phyloP scores from a whole-genome alignment of 768 basidiomycete genomes.

The Rickenella mellea region DNA sequence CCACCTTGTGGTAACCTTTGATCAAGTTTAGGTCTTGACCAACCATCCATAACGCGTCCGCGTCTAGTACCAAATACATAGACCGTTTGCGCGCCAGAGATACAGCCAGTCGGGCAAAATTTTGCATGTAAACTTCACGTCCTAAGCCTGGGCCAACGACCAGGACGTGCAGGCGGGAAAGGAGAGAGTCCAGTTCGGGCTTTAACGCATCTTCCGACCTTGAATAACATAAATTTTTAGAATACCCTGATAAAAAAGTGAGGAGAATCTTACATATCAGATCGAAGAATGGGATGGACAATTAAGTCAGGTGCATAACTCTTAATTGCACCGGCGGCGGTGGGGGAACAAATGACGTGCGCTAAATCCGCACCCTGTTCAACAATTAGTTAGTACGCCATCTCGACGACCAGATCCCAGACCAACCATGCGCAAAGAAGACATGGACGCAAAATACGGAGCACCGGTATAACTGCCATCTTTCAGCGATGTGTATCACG shows the following conservation, averaged over 20 bases:
- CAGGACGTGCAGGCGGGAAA: conserved; percentile 84
- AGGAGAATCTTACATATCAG: conserved; percentile 43
- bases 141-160: conserved; percentile 94
- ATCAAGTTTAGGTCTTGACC: conserved; percentile 67
- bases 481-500: background rate
- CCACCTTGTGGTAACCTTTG: conserved; percentile 75
- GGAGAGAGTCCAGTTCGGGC: conserved; percentile 50
- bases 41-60: conserved; percentile 82
- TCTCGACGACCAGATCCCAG: background rate
- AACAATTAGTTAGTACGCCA: background rate
- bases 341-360: conserved; percentile 94
- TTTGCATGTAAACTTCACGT: conserved; percentile 83
- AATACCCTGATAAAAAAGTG: background rate
- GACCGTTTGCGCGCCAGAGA: conserved; percentile 59
- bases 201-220: conserved; percentile 43
- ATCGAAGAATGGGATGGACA: conserved; percentile 84
- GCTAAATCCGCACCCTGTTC: conserved; percentile 83
- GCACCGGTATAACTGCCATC: conserved; percentile 83
- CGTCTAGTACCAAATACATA: conserved; percentile 91
- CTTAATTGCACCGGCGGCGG: conserved; percentile 89
- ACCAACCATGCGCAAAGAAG: conserved; percentile 76
- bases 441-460: conserved; percentile 90
- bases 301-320: conserved; percentile 95
- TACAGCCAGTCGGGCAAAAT: conserved; percentile 68
- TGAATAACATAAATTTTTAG: conserved; percentile 1